Evolutionary conservation across 371 early-diverging fungal genomes (phyloP).

Genomic region (Mucor ambiguus): DNA sequence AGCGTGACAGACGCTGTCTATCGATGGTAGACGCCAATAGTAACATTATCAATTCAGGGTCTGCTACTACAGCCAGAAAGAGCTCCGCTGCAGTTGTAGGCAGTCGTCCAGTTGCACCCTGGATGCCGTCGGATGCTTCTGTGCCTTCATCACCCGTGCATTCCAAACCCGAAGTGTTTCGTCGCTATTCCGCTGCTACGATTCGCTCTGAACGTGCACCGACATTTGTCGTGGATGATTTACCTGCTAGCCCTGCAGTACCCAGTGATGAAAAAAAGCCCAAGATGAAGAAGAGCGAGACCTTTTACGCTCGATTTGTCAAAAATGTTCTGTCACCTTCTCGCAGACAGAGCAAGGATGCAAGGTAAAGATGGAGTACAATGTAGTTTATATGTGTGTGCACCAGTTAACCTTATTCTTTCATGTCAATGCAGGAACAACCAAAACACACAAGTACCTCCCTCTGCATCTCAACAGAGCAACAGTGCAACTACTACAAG

Average conservation of each 20-base stretch:
- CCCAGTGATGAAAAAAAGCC: conserved; percentile 12
- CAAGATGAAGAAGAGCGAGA: conserved; percentile 45
- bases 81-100: background rate
- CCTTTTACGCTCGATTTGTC: conserved; percentile 43
- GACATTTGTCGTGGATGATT: conserved; percentile 9
- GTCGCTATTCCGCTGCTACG: conserved; percentile 31
- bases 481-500: background rate
- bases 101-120: conserved; percentile 26
- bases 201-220: conserved; percentile 21
- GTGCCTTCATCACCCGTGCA: background rate
- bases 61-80: conserved; percentile 12
- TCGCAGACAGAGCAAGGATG: conserved; percentile 30
- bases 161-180: conserved; percentile 6
- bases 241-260: conserved; percentile 22
- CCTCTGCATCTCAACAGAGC: conserved; percentile 3
- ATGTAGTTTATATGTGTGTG: background rate
- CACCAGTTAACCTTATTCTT: background rate
- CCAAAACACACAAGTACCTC: conserved; percentile 1
- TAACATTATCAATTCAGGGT: background rate
- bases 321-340: conserved; percentile 31
- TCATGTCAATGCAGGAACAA: conserved; percentile 11
- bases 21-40: conserved; percentile 36
- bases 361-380: conserved; percentile 2
- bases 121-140: conserved; percentile 22
- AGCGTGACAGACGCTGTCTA: conserved; percentile 38